A percentile compares a stretch with the other conserved stretches of the same genome.
Conservation (phyloP, 2,329 filamentous ascomycete genomes). For the Coniochaeta prunicola region DNA sequence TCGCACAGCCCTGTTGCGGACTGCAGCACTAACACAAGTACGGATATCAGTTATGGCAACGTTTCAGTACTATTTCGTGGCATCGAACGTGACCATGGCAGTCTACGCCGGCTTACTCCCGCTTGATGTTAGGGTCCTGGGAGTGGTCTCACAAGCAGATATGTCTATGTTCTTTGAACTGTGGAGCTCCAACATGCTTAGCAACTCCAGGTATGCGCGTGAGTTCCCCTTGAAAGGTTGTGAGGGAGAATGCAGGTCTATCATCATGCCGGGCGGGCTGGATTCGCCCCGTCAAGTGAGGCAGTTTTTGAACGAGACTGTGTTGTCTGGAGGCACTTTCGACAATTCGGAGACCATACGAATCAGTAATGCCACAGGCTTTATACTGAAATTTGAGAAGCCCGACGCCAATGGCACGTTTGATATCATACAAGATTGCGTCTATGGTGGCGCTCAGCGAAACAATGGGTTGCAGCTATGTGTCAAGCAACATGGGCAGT, state of each 20-base stretch:
- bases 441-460: conserved; percentile 7
- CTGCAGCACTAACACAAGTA: background rate
- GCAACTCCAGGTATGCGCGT: conserved; percentile 10
- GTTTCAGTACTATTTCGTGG: conserved; percentile 10
- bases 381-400: conserved; percentile 9
- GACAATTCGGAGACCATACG: conserved; percentile 8
- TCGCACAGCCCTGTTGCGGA: background rate
- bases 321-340: conserved; percentile 10
- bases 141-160: conserved; percentile 7
- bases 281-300: conserved; percentile 9
- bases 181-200: conserved; percentile 9
- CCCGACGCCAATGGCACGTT: conserved; percentile 5
- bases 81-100: conserved; percentile 5
- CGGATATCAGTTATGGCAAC: conserved; percentile 7
- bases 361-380: conserved; percentile 9
- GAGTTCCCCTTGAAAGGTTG: conserved; percentile 10
- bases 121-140: conserved; percentile 7
- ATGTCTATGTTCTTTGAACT: conserved; percentile 11
- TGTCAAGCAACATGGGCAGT: conserved; percentile 9
- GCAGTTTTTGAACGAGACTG: conserved; percentile 8
- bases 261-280: conserved; percentile 12
- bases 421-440: conserved; percentile 9
- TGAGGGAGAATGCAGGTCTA: conserved; percentile 6
- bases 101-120: conserved; percentile 13
- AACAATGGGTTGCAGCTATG: conserved; percentile 14